These are phyloP conservation scores for Rosa hybrid DNA, from an alignment of 331 rosid species.

Conservation along the genomic window DNA sequence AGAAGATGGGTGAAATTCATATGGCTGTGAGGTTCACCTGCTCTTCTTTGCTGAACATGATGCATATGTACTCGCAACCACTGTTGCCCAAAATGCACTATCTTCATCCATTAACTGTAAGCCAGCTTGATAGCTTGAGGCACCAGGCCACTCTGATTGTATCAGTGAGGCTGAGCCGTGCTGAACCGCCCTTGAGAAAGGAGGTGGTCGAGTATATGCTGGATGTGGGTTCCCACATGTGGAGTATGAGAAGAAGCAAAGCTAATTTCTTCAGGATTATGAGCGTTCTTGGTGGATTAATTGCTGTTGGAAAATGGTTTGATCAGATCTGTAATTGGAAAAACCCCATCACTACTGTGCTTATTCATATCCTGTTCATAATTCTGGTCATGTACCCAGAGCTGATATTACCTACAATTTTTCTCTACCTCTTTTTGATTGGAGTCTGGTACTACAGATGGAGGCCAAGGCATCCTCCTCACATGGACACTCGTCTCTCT, in stretches of 20 bases:
- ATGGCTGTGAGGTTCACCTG: slow-evolving; percentile 86
- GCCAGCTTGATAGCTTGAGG: slow-evolving; percentile 84
- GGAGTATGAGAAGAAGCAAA: slow-evolving; percentile 97
- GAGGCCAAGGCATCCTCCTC: slow-evolving; percentile 99
- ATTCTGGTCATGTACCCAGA: slow-evolving; percentile 93
- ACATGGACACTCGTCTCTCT: slow-evolving; percentile 98
- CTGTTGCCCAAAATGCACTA: slow-evolving; percentile 95
- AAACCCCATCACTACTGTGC: slow-evolving; percentile 90
- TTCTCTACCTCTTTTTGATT: slow-evolving; percentile 93
- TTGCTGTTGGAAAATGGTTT: slow-evolving; percentile 95
- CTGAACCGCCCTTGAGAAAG: slow-evolving; percentile 89
- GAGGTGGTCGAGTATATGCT: slow-evolving; percentile 92
- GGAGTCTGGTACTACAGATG: slow-evolving; percentile 97
- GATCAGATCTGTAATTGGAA: slow-evolving; percentile 94
- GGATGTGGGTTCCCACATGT: slow-evolving; percentile 95
- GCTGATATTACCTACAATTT: slow-evolving; percentile 89
- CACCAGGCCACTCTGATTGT: slow-evolving; percentile 93
- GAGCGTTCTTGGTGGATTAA: slow-evolving; percentile 81
- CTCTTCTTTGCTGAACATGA: slow-evolving; percentile 84
- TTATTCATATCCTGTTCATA: slow-evolving; percentile 79
- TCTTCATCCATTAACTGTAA: slow-evolving; percentile 79
- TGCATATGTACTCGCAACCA: slow-evolving; percentile 94
- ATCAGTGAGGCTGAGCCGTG: slow-evolving; percentile 76
- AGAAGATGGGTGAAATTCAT: slow-evolving; percentile 97
- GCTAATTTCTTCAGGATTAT: slow-evolving; percentile 89